Conservation (phyloP, 2,329 filamentous ascomycete genomes). For the Cladosporium sp. region DNA sequence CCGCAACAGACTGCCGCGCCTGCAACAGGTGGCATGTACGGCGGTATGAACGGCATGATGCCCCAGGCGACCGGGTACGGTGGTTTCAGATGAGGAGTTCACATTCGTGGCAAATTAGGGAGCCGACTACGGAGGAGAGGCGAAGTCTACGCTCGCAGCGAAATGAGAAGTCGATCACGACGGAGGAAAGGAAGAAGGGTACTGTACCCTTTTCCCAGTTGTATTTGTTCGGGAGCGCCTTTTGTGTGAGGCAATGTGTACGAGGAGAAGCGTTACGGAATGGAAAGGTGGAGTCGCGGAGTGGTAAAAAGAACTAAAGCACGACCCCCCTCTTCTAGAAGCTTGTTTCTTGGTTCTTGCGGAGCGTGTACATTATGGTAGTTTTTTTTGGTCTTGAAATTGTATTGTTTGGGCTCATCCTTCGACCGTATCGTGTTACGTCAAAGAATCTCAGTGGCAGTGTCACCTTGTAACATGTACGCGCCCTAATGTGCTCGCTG, state of each 20-base stretch:
- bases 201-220: not conserved
- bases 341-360: not conserved
- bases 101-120: not conserved
- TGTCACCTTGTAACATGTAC: not conserved
- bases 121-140: not conserved
- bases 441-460: not conserved
- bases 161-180: not conserved
- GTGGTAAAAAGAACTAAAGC: constrained; percentile 1
- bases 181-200: not conserved
- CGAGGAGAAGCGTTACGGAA: not conserved
- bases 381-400: not conserved
- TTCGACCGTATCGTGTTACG: not conserved
- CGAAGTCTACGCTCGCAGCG: not conserved
- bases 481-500: not conserved
- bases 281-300: not conserved
- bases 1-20: constrained; percentile 59
- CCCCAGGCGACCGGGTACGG: constrained; percentile 70
- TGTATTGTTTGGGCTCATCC: not conserved
- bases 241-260: not conserved
- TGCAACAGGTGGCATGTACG: constrained; percentile 58
- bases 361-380: constrained; percentile 13
- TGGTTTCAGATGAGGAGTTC: constrained; percentile 30
- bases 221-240: not conserved
- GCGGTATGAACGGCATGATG: constrained; percentile 74
- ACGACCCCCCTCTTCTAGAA: not conserved